These are phyloP conservation scores for Paramecium octaurelia DNA, from an alignment of 73 alveolate species.

Conservation along the genomic window DNA sequence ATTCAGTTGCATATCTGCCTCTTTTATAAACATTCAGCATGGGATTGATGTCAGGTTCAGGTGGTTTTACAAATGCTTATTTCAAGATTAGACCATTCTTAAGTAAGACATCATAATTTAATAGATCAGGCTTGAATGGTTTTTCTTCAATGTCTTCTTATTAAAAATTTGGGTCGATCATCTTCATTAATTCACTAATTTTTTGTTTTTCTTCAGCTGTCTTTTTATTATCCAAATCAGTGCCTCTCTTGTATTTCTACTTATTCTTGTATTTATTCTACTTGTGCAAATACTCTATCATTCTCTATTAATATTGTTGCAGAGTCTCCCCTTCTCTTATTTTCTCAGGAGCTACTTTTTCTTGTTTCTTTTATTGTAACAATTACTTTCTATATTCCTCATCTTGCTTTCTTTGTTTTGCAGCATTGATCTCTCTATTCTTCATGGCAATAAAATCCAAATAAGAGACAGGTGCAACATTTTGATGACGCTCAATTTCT, in stretches of 20 bases:
- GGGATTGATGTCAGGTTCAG: slow-evolving; percentile 36
- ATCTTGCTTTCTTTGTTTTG: not conserved
- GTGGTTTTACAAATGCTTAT: slow-evolving; percentile 33
- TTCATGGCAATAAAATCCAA: not conserved
- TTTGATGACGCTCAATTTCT: not conserved
- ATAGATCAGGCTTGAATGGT: not conserved
- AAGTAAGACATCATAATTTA: slow-evolving; percentile 15
- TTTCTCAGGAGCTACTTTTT: not conserved
- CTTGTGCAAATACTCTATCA: not conserved
- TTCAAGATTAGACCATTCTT: slow-evolving; percentile 4
- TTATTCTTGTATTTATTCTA: not conserved
- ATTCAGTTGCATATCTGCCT: slow-evolving; percentile 42
- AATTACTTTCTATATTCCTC: not conserved
- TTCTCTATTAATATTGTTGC: not conserved
- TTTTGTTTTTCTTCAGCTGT: slow-evolving; percentile 11
- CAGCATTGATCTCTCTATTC: not conserved
- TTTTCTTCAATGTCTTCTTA: not conserved
- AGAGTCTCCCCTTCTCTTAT: slow-evolving; percentile 8
- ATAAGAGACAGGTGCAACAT: slow-evolving; percentile 18
- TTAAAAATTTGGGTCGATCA: not conserved
- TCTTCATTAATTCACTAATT: not conserved
- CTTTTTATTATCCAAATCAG: not conserved
- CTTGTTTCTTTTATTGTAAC: not conserved
- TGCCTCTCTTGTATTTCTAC: not conserved
- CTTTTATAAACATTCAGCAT: not conserved